These are phyloP conservation scores for Capronia coronata DNA, from an alignment of 2,329 filamentous ascomycete genomes.

Conservation along the genomic window DNA sequence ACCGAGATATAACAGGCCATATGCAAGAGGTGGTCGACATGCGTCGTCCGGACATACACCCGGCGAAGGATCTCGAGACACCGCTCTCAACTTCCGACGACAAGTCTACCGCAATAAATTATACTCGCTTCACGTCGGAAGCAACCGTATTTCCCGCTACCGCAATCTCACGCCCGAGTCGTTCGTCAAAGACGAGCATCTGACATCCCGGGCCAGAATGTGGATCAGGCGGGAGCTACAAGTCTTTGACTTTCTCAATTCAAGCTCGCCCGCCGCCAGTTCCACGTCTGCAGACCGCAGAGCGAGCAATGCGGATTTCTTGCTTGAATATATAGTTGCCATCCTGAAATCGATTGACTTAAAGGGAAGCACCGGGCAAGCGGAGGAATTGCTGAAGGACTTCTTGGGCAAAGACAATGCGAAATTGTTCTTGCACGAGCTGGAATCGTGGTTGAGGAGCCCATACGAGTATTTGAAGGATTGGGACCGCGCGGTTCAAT, in stretches of 20 bases:
- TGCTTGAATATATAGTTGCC: conserved; percentile 78
- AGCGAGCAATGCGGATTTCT: conserved; percentile 69
- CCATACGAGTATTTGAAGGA: conserved; percentile 64
- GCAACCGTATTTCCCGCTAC: conserved; percentile 71
- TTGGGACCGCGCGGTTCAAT: conserved; percentile 79
- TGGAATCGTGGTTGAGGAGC: conserved; percentile 75
- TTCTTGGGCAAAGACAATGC: conserved; percentile 71
- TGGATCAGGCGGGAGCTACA: conserved; percentile 80
- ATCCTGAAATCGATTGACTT: conserved; percentile 78
- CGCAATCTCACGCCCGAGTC: conserved; percentile 62
- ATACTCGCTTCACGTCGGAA: conserved; percentile 75
- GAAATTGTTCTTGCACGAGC: conserved; percentile 73
- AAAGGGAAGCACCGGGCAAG: conserved; percentile 69
- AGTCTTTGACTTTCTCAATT: conserved; percentile 68
- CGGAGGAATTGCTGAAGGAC: conserved; percentile 70
- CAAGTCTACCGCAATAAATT: conserved; percentile 65
- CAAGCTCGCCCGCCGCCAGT: conserved; percentile 23
- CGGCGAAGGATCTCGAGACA: conserved; percentile 26
- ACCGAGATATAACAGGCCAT: conserved; percentile 7
- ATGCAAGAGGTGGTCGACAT: conserved; percentile 7
- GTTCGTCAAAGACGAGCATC: conserved; percentile 57
- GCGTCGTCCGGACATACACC: conserved; percentile 18
- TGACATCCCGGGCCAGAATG: conserved; percentile 68
- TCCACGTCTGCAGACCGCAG: conserved; percentile 34
- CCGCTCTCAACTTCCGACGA: conserved; percentile 55